Evolutionary conservation across 2,329 filamentous ascomycete species (phyloP).

Genomic region (Fusarium sp.): DNA sequence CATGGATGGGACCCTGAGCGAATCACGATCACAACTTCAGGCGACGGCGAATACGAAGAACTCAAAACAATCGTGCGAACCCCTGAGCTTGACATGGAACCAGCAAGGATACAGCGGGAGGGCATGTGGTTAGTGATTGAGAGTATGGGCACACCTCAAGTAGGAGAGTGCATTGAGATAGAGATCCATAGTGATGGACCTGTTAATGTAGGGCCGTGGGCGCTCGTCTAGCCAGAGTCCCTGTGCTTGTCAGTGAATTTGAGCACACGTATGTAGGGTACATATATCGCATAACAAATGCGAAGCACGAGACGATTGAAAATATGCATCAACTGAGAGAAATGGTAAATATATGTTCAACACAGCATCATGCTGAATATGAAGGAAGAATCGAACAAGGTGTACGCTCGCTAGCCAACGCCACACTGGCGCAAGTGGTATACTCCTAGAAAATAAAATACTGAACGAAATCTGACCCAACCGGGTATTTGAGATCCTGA

Average conservation of each 20-base stretch:
- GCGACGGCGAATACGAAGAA: constrained; percentile 80
- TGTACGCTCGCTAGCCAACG: constrained; percentile 21
- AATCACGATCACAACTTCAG: constrained; percentile 69
- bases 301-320: not conserved
- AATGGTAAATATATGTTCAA: not conserved
- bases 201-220: constrained; percentile 56
- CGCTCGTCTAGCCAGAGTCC: constrained; percentile 37
- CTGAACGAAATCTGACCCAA: constrained; percentile 27
- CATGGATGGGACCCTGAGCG: constrained; percentile 76
- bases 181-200: constrained; percentile 62
- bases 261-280: not conserved
- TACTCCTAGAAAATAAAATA: constrained; percentile 9
- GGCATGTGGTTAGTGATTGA: constrained; percentile 86
- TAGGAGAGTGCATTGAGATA: constrained; percentile 57
- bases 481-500: constrained; percentile 40
- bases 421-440: constrained; percentile 21
- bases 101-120: constrained; percentile 62
- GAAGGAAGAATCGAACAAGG: constrained; percentile 9
- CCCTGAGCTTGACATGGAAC: constrained; percentile 77
- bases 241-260: not conserved
- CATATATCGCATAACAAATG: not conserved
- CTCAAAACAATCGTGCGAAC: constrained; percentile 72
- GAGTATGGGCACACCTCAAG: constrained; percentile 68
- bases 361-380: constrained; percentile 2
- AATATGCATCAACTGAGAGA: not conserved